phyloP scores from a whole-genome alignment of 78 protist species.

The Paratrimastix pyriformis region DNA sequence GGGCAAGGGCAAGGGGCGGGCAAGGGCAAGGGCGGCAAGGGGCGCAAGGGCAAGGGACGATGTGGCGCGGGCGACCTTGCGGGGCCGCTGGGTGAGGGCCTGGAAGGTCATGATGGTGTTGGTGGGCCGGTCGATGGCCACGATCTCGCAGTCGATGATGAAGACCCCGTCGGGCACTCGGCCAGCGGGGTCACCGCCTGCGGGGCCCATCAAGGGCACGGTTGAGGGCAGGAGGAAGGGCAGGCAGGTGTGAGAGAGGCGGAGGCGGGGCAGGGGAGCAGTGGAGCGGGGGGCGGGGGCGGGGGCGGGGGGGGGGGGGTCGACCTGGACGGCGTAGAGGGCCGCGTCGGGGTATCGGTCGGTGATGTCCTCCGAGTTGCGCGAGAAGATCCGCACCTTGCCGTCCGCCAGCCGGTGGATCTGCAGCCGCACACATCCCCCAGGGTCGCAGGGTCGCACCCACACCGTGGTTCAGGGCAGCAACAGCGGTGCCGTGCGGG shows the following conservation, averaged over 20 bases:
- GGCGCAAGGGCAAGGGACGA: no score
- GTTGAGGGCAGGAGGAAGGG: background rate
- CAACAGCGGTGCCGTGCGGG: no score
- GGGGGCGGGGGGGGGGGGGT: background rate
- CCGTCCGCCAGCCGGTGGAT: conserved; percentile 17
- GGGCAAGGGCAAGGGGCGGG: no score
- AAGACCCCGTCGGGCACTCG: conserved; percentile 31
- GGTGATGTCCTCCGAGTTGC: conserved; percentile 86
- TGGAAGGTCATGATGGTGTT: conserved; percentile 84
- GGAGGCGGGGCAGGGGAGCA: background rate
- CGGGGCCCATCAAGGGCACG: background rate
- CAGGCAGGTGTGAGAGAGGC: background rate
- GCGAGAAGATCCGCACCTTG: background rate
- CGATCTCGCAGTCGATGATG: conserved; percentile 86
- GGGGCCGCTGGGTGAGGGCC: conserved; percentile 64
- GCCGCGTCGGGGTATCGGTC: conserved; percentile 89
- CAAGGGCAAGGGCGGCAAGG: no score
- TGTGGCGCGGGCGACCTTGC: conserved; percentile 43
- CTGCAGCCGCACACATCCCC: no score
- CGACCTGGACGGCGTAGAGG: background rate
- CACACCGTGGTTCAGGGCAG: no score
- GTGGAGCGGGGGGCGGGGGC: background rate
- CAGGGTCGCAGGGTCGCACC: no score
- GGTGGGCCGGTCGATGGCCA: conserved; percentile 63
- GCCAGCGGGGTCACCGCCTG: background rate